A percentile compares a stretch with the other conserved stretches of the same genome.
These are phyloP conservation scores for Chenopodium formosanum DNA, from an alignment of 148 eudicot genomes.

Conservation along the genomic window DNA sequence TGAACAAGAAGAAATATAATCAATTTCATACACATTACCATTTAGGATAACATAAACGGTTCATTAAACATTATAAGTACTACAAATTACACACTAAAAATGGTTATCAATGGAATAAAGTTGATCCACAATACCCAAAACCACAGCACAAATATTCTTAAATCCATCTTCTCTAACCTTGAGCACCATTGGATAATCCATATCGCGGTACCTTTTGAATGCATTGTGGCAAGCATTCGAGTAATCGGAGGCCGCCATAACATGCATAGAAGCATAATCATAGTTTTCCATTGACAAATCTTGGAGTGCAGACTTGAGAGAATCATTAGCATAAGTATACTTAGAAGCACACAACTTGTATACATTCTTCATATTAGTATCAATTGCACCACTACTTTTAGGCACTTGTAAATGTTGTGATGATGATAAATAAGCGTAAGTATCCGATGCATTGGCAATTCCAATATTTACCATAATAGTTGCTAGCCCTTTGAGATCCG, in stretches of 20 bases:
- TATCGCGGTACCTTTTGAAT: conserved; percentile 42
- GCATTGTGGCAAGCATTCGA: conserved; percentile 64
- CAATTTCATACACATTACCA: background rate
- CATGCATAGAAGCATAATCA: conserved; percentile 73
- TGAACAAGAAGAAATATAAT: background rate
- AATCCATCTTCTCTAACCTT: conserved; percentile 57
- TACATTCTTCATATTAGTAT: conserved; percentile 39
- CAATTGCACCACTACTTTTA: conserved; percentile 8
- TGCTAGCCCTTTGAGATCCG: conserved; percentile 71
- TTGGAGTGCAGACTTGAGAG: conserved; percentile 48
- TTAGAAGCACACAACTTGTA: conserved; percentile 54
- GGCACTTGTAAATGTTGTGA: conserved; percentile 29
- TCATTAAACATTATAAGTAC: background rate
- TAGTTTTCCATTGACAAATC: conserved; percentile 44
- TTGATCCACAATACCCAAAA: conserved; percentile 59
- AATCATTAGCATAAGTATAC: conserved; percentile 48
- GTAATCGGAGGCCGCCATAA: conserved; percentile 64
- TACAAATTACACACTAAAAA: conserved; percentile 3
- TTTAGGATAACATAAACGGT: background rate
- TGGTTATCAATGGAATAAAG: conserved; percentile 24
- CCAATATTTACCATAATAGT: conserved; percentile 56
- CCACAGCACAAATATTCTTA: conserved; percentile 75
- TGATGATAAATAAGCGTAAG: conserved; percentile 50
- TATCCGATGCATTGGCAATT: conserved; percentile 55
- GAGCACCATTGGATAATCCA: conserved; percentile 59